A percentile compares a stretch with the other conserved stretches of the same genome.
Conservation (phyloP, 805 yeast genomes). For the Nakazawaea siamensis region DNA sequence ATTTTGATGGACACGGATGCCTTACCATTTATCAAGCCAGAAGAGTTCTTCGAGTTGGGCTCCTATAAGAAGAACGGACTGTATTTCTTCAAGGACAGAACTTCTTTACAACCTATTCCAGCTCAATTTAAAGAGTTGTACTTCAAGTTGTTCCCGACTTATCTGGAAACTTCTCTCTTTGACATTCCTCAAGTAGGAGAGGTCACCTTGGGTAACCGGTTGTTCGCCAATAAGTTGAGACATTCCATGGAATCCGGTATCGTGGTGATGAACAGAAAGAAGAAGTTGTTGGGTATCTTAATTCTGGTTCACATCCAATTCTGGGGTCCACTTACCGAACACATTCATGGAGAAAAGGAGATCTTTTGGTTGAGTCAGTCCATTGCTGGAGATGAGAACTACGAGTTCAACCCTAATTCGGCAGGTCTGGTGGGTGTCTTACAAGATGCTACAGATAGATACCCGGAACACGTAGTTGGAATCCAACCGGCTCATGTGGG, state of each 20-base stretch:
- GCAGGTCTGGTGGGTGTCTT: constrained; percentile 50
- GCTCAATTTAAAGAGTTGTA: constrained; percentile 37
- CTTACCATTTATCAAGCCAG: constrained; percentile 28
- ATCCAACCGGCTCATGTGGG: constrained; percentile 51
- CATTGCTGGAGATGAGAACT: constrained; percentile 46
- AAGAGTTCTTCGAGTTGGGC: constrained; percentile 29
- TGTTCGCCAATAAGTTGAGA: constrained; percentile 30
- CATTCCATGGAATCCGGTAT: constrained; percentile 44
- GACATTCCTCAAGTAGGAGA: constrained; percentile 24
- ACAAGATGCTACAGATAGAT: constrained; percentile 18
- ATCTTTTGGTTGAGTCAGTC: constrained; percentile 66
- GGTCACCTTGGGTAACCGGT: constrained; percentile 25
- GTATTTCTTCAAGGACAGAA: constrained; percentile 43
- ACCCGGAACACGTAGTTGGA: constrained; percentile 7
- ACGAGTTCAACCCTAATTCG: constrained; percentile 38
- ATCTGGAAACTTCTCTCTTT: constrained; percentile 14
- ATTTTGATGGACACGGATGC: constrained; percentile 49
- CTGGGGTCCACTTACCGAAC: constrained; percentile 33
- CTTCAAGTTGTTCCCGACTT: constrained; percentile 17
- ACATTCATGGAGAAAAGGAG: constrained; percentile 76
- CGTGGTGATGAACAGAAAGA: constrained; percentile 35
- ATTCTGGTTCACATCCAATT: constrained; percentile 35
- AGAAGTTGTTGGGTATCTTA: constrained; percentile 41
- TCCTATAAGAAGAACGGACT: constrained; percentile 29
- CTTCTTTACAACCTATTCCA: constrained; percentile 25